A percentile compares a stretch with the other conserved stretches of the same genome.
These are phyloP conservation scores for Acephala macrosclerotiorum DNA, from an alignment of 2,329 filamentous ascomycete genomes.

Conservation along the genomic window DNA sequence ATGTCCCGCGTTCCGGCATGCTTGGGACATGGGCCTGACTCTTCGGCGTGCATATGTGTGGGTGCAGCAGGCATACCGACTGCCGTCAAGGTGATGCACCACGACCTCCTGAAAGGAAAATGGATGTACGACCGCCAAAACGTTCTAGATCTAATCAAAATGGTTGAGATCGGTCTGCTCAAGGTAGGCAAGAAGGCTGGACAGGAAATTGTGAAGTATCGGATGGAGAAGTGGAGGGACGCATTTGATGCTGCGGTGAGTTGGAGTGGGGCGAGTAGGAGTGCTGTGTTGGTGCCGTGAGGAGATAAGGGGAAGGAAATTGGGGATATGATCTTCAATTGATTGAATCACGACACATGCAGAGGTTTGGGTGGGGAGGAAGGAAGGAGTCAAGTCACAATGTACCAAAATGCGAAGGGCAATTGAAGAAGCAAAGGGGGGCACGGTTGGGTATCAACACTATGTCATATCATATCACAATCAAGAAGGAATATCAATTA, in stretches of 20 bases:
- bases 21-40: too few relatives aligned
- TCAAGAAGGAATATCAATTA: not conserved
- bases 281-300: constrained; percentile 23
- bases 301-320: too few relatives aligned
- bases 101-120: constrained; percentile 50
- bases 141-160: constrained; percentile 49
- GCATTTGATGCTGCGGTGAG: constrained; percentile 28
- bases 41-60: too few relatives aligned
- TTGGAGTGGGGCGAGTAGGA: constrained; percentile 22
- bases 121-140: constrained; percentile 55
- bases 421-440: too few relatives aligned
- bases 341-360: too few relatives aligned
- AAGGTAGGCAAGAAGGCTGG: constrained; percentile 8
- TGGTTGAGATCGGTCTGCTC: constrained; percentile 46
- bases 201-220: constrained; percentile 14
- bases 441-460: not conserved
- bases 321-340: too few relatives aligned
- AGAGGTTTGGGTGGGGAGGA: too few relatives aligned
- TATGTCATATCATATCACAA: not conserved
- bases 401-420: not conserved
- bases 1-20: too few relatives aligned
- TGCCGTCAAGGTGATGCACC: constrained; percentile 41
- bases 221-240: constrained; percentile 26
- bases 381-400: too few relatives aligned
- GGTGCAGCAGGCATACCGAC: too few relatives aligned